Evolutionary conservation across 2,329 filamentous ascomycete genomes (phyloP).

Genomic region (Xylariaceae sp.): DNA sequence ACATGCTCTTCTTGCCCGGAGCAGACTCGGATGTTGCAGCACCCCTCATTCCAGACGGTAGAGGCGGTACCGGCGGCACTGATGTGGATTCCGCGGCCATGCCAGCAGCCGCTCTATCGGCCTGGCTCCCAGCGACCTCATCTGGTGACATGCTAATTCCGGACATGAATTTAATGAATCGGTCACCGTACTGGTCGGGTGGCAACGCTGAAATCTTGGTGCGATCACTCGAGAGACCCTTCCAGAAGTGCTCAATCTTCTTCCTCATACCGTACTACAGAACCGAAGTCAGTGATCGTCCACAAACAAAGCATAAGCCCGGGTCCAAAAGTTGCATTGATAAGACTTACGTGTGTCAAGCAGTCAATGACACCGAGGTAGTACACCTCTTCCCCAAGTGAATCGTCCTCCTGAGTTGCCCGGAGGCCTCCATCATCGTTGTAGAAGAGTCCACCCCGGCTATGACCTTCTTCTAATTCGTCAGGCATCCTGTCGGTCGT

Average conservation of each 20-base stretch:
- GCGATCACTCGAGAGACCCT: constrained; percentile 78
- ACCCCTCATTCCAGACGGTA: constrained; percentile 32
- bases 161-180: constrained; percentile 88
- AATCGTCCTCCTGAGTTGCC: constrained; percentile 86
- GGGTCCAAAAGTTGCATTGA: background rate
- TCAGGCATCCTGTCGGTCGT: constrained; percentile 83
- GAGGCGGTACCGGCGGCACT: constrained; percentile 31
- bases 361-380: constrained; percentile 98
- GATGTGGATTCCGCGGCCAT: constrained; percentile 24
- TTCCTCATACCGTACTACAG: constrained; percentile 85
- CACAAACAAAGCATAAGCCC: background rate
- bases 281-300: constrained; percentile 18
- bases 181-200: constrained; percentile 84
- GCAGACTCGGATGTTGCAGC: constrained; percentile 30
- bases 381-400: constrained; percentile 85
- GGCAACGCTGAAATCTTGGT: constrained; percentile 88
- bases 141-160: constrained; percentile 87
- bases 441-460: constrained; percentile 70
- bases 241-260: constrained; percentile 94
- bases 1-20: constrained; percentile 27
- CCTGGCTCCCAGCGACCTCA: constrained; percentile 65
- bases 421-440: constrained; percentile 93
- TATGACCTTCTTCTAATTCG: constrained; percentile 70
- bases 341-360: constrained; percentile 76
- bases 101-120: constrained; percentile 51